Base-by-base conservation (phyloP, 2,329 filamentous ascomycete species). In the Botrytis galanthina region DNA sequence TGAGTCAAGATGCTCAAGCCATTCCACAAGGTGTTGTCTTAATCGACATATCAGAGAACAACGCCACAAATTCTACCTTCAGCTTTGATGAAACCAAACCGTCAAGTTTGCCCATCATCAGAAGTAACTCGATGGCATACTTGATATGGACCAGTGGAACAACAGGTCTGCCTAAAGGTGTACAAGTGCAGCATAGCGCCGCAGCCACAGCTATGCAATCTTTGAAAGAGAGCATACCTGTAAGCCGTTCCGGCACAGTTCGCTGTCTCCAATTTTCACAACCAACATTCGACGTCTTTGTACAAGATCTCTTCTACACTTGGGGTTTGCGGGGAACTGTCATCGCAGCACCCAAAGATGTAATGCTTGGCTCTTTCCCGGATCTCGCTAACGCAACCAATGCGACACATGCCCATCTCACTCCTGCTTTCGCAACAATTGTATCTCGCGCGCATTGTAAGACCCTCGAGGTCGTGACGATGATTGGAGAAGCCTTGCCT, bases 121-220 rank as follows among this genome's bases (percentile, higher is more conserved):
- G 66, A 18, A 54, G 48, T 37, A 37, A 54, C 16, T 61, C 54
- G 14, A 46, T 71, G 57, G 59, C 81, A 80, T 16, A 73, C 73
- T 20, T 72, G 37, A 72, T 72, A 20, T 72, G 61, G 44, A 81
- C 80, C 0, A 79, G 78, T 44, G 71, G 39, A 14, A 68, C 26
- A 64, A 44, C 67, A 26, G 75, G 70, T 20, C 68, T 70, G 20
- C 78, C 78, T 4, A 79, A 80, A 62, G 78, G 71, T 16, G 72
- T 71, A 14, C 35, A 76, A 18, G 48, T 76, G 2, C 48, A 75
- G 10, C 75, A 79, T 35, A 39, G 42, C 16, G 62, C 72, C 16
- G 68, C 76, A 32, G 70, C 48, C 26, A 67, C 73, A 14, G 48
- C 44, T 22, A 69, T 69, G 66, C 35, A 57, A 32, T 59, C 66